Evolutionary conservation across 257 asterid genomes (phyloP), one percentile per base, ranked within the genome.

Genomic region (Coffea canephora): DNA sequence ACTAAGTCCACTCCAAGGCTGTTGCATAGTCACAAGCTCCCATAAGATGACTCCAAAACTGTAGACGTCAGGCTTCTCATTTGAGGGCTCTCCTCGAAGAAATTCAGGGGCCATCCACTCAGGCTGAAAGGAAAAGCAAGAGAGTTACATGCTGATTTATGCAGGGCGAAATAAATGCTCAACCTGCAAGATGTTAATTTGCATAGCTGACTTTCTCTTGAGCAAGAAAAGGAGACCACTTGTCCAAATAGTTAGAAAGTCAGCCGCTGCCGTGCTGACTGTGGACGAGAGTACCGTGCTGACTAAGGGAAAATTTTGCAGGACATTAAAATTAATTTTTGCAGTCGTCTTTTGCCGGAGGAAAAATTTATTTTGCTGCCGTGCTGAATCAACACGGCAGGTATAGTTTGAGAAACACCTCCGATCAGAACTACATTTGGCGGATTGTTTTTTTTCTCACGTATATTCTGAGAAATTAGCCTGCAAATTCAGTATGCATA

Each of bases 51-150:
- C 99, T 48, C 99, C 99, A 59, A 90, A 95, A 81, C 99, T 95
- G 83, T 85, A 95, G 0, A 93, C 97, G 81, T 93, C 99, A 46
- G 98, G 91, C 90, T 95, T 95, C 90, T 95, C 99, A 46, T 93
- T 87, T 39, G 98, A 93, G 75, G 99, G 99, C 88, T 95, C 99
- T 69, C 98, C 98, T 31, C 99, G 97, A 72, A 95, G 98, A 81
- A 95, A 93, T 84, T 95, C 98, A 0, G 99, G 99, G 64, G 99
- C 97, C n/a, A 95, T 93, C 99, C 99, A 95, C 87, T 95, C 99
- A 0, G 99, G 98, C 99, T 95, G 95, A 89, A 89, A 92, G 54
- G 76, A 83, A 78, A 85, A 86, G 83, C 62, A 82, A 82, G 76
- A 81, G 83, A 73, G 80, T 89, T 83, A 87, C 80, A 66, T 73